These are phyloP conservation scores for Calonectria pseudoturangicola DNA, from an alignment of 2,329 filamentous ascomycete species.

Conservation along the genomic window DNA sequence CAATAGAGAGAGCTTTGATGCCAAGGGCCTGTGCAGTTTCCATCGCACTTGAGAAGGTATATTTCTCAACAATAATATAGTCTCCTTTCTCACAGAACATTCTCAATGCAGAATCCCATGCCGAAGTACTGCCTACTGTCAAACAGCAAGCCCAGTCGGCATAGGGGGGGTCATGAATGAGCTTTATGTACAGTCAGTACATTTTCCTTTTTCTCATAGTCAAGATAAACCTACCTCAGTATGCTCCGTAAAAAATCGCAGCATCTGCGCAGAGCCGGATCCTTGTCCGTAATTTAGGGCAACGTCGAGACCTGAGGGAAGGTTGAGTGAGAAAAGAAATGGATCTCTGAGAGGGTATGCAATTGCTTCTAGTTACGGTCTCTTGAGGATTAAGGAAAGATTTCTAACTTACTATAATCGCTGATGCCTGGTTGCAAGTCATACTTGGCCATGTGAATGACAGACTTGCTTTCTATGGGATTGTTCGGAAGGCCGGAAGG, in stretches of 20 bases:
- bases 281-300: neutral
- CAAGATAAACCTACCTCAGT: neutral
- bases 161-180: neutral
- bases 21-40: neutral
- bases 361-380: neutral
- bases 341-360: neutral
- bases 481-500: neutral
- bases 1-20: neutral
- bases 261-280: neutral
- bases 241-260: conserved; percentile 6
- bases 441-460: neutral
- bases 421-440: neutral
- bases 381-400: neutral
- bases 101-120: conserved; percentile 10
- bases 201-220: neutral
- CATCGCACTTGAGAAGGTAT: neutral
- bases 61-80: neutral
- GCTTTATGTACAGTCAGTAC: neutral
- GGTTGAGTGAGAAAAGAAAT: neutral
- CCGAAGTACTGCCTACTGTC: neutral
- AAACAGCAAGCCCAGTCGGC: neutral
- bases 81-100: conserved; percentile 8
- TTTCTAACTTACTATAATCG: neutral
- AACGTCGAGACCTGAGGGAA: neutral
- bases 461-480: neutral